Evolutionary conservation across 225 moss, liverwort and hornwort genomes (phyloP).

Genomic region (Takakia lepidozioides): DNA sequence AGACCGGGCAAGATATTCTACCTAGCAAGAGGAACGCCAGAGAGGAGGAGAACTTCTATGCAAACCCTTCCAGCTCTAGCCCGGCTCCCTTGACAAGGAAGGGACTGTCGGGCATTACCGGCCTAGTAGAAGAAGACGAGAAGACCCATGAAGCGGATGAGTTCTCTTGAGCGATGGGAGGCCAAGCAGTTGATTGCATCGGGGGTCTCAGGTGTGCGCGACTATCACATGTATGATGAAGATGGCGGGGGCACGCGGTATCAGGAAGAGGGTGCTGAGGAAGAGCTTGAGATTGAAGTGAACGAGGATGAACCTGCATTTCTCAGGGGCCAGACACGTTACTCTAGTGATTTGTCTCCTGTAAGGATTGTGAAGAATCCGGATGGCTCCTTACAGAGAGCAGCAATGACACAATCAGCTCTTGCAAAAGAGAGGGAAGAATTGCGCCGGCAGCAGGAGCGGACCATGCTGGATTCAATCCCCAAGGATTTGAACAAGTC

Average conservation of each 20-base stretch:
- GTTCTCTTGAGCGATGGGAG: constrained; percentile 94
- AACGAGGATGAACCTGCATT: constrained; percentile 97
- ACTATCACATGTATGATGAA: constrained; percentile 97
- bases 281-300: constrained; percentile 93
- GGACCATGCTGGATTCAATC: constrained; percentile 90
- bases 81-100: constrained; percentile 63
- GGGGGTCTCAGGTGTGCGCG: constrained; percentile 79
- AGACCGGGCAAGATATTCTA: constrained; percentile 78
- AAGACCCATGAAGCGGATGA: constrained; percentile 90
- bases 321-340: constrained; percentile 87
- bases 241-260: constrained; percentile 87
- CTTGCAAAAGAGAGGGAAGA: constrained; percentile 89
- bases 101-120: constrained; percentile 84
- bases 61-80: constrained; percentile 74
- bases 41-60: constrained; percentile 67
- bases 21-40: constrained; percentile 66
- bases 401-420: constrained; percentile 96
- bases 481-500: constrained; percentile 96
- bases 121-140: constrained; percentile 93
- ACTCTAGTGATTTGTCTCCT: constrained; percentile 89
- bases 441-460: constrained; percentile 87
- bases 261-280: constrained; percentile 93
- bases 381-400: constrained; percentile 89
- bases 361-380: constrained; percentile 98
- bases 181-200: constrained; percentile 97